These are phyloP conservation scores for Scytalidium lignicola DNA, from an alignment of 2,329 filamentous ascomycete genomes.

Conservation along the genomic window DNA sequence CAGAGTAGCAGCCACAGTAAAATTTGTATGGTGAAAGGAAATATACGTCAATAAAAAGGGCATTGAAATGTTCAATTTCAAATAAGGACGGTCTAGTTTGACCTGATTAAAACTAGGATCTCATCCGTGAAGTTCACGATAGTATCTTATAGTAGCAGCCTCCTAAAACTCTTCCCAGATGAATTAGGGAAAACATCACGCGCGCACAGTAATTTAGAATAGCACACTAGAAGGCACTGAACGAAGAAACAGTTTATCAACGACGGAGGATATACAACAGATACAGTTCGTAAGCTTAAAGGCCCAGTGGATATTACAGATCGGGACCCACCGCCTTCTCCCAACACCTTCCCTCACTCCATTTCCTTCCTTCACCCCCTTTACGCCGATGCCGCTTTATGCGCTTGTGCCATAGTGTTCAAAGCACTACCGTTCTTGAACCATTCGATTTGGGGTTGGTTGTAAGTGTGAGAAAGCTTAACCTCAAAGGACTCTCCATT, in stretches of 20 bases:
- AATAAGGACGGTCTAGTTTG: too few relatives aligned
- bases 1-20: too few relatives aligned
- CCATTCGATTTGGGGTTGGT: slow-evolving; percentile 96
- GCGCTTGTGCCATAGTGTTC: slow-evolving; percentile 91
- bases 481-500: slow-evolving; percentile 77
- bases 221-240: neutral
- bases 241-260: neutral
- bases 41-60: too few relatives aligned
- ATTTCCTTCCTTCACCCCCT: slow-evolving; percentile 2
- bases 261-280: neutral
- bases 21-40: too few relatives aligned
- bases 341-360: neutral
- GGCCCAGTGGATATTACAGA: neutral
- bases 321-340: neutral
- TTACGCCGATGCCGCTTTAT: slow-evolving; percentile 9
- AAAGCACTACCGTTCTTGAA: slow-evolving; percentile 97
- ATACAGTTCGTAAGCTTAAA: neutral
- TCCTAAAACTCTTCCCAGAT: too few relatives aligned
- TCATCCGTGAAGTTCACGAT: too few relatives aligned
- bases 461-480: slow-evolving; percentile 91
- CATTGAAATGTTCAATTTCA: too few relatives aligned
- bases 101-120: too few relatives aligned
- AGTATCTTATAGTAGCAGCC: too few relatives aligned
- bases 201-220: too few relatives aligned
- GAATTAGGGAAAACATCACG: too few relatives aligned